Evolutionary conservation across 2,329 filamentous ascomycete species (phyloP), one percentile per base, ranked within the genome.

Genomic region (Plenodomus tracheiphilus): DNA sequence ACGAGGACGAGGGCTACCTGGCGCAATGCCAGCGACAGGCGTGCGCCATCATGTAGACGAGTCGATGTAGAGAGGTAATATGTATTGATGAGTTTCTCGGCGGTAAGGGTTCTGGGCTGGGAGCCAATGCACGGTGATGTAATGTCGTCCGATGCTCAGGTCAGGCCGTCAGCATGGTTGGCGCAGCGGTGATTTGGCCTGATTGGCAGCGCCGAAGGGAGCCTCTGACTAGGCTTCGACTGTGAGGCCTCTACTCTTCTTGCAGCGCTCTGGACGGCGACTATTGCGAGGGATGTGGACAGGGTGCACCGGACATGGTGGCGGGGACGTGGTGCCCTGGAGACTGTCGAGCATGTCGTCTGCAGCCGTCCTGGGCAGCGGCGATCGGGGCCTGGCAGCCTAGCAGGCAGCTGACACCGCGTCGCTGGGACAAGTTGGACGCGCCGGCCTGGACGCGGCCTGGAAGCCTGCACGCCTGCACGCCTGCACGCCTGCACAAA

Each of bases 1-100:
- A 84, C 4, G 88, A 91, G 49, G 89, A 91, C 41, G 83, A 85
- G 44, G 87, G 88, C 0, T 97, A 96, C 70, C 73, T 96, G 64
- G 89, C 93, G 62, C 76, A 78, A 56, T 80, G 77, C 64, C 73
- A 74, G 66, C 68, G 69, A 54, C 67, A 74, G 60, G 72, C 63
- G 19, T 79, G 77, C 56, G 61, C 52, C 15, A 69, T 78, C 17
- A 79, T 79, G 77, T 79, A 64, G 51, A 30, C 21, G 15, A 18
- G 15, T 11, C 5, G 21, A 39, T 34, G 41, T 22, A 22, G 10
- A 22, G 10, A 38, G 18, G 39, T 22, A 40, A 7, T 8, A 11
- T 32, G 28, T 32, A 15, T 15, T 32, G 28, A 25, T 25, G n/a
- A n/a, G 22, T 25, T 25, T 25, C 22, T 32, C 6, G 28, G 6